Conservation (phyloP, 2,329 filamentous ascomycete genomes). For the Thielaviopsis cerberus region DNA sequence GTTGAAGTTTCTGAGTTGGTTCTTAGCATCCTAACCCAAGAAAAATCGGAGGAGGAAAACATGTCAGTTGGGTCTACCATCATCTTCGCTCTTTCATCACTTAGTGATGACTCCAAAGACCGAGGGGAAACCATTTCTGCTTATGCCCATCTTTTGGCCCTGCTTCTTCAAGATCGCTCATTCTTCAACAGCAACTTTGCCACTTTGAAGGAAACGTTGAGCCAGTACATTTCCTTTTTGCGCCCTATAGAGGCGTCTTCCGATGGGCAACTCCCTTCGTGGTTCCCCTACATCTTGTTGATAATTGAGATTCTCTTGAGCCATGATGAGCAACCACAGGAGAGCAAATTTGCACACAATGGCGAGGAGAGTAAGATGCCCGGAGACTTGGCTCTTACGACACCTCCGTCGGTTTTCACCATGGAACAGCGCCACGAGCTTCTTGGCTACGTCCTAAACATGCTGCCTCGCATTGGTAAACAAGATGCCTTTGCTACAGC, state of each 20-base stretch:
- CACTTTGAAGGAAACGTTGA: constrained; percentile 58
- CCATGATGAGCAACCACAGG: constrained; percentile 65
- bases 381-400: constrained; percentile 17
- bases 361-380: constrained; percentile 27
- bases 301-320: constrained; percentile 81
- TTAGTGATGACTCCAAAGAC: constrained; percentile 41
- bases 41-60: constrained; percentile 31
- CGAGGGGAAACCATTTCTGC: constrained; percentile 52
- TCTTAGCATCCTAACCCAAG: constrained; percentile 45
- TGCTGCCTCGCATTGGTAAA: constrained; percentile 73
- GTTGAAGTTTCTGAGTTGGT: constrained; percentile 86
- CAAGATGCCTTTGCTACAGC: constrained; percentile 72
- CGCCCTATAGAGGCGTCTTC: constrained; percentile 46
- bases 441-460: constrained; percentile 59
- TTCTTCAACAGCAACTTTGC: constrained; percentile 66
- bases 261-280: constrained; percentile 65
- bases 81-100: constrained; percentile 62
- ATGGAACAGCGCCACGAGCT: constrained; percentile 43
- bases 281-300: constrained; percentile 78
- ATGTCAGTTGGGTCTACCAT: constrained; percentile 53
- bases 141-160: constrained; percentile 76
- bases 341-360: constrained; percentile 48
- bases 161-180: constrained; percentile 63
- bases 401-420: constrained; percentile 22
- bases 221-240: constrained; percentile 60